Evolutionary conservation across 2,329 filamentous ascomycete species (phyloP).

Genomic region (Nigrospora osmanthi): DNA sequence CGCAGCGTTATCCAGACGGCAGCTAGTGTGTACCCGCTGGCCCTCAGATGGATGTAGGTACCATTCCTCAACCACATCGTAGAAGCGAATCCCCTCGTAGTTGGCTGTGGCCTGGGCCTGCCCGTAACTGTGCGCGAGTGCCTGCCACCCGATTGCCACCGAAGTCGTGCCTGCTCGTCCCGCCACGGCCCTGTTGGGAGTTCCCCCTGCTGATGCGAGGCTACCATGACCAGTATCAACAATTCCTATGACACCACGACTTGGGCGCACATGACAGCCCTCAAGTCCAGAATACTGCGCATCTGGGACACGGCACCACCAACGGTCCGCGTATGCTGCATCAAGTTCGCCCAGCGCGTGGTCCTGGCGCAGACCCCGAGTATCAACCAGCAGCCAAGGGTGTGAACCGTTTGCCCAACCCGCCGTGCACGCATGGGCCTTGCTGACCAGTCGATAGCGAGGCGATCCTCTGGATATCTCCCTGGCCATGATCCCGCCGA

Average conservation of each 20-base stretch:
- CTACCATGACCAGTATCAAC: slow-evolving; percentile 58
- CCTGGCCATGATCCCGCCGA: slow-evolving; percentile 73
- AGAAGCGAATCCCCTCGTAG: too few relatives aligned
- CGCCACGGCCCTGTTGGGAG: too few relatives aligned
- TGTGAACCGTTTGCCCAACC: slow-evolving; percentile 35
- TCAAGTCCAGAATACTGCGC: slow-evolving; percentile 82
- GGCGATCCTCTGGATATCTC: slow-evolving; percentile 64
- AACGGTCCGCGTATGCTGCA: slow-evolving; percentile 82
- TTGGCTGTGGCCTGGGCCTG: too few relatives aligned
- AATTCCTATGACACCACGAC: slow-evolving; percentile 72
- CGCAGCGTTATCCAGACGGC: slow-evolving; percentile 82
- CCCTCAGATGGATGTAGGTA: slow-evolving; percentile 91
- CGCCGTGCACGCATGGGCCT: neutral
- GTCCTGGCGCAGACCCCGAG: slow-evolving; percentile 89
- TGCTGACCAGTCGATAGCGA: slow-evolving; percentile 23
- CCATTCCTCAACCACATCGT: too few relatives aligned
- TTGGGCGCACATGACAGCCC: slow-evolving; percentile 82
- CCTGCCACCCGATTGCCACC: too few relatives aligned
- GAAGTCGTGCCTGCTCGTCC: too few relatives aligned
- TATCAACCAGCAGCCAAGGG: slow-evolving; percentile 71
- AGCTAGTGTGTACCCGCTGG: slow-evolving; percentile 86
- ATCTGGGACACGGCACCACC: slow-evolving; percentile 77
- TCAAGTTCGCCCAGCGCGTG: slow-evolving; percentile 94
- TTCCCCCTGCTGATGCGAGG: slow-evolving; percentile 15
- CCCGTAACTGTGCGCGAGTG: too few relatives aligned